Conservation (phyloP, 805 yeast genomes). For the Ogataea pini region DNA sequence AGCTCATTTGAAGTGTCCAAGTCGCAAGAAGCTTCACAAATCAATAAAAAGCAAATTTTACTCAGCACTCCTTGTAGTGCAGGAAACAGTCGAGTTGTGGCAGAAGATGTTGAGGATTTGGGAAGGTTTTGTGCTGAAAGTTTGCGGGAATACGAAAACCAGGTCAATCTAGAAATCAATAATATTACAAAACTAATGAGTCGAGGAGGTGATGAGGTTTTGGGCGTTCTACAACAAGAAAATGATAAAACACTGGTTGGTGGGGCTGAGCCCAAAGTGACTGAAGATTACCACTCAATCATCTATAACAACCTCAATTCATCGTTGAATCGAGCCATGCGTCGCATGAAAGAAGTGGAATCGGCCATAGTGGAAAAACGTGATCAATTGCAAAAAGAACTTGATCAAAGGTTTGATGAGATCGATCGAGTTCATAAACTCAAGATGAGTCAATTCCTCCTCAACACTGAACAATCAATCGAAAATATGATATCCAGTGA, state of each 20-base stretch:
- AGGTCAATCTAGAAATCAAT: conserved; percentile 2
- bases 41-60: not conserved
- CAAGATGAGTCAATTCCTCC: conserved; percentile 17
- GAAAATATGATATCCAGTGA: conserved; percentile 16
- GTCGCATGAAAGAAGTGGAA: conserved; percentile 20
- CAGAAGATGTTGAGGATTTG: not conserved
- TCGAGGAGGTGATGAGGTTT: not conserved
- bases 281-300: not conserved
- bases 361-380: conserved; percentile 14
- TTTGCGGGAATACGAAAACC: conserved; percentile 2
- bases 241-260: conserved; percentile 8
- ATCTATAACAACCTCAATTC: conserved; percentile 9
- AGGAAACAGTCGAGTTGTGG: not conserved
- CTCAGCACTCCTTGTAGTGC: conserved; percentile 1
- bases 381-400: conserved; percentile 10
- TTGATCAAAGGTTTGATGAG: conserved; percentile 18
- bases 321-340: conserved; percentile 15
- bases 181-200: conserved; percentile 3
- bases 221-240: conserved; percentile 3
- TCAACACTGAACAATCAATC: conserved; percentile 13
- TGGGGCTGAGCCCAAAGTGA: not conserved
- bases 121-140: not conserved
- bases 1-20: not conserved
- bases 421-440: conserved; percentile 14
- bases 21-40: conserved; percentile 2